Evolutionary conservation across 768 basidiomycete species (phyloP).

Genomic region (Rubroboletus pulcherrimus): DNA sequence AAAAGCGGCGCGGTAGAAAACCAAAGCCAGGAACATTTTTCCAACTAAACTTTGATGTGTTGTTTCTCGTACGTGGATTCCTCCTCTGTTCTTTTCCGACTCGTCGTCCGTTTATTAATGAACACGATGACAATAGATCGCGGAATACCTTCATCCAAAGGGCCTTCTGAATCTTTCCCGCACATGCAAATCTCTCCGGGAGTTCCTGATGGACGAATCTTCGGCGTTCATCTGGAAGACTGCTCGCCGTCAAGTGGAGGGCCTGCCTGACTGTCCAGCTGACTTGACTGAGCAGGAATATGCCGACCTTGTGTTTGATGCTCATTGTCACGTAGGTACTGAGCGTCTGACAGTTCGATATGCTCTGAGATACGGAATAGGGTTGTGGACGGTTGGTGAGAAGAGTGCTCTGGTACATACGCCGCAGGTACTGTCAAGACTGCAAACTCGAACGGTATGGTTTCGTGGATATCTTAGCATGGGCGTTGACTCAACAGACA

Average conservation of each 20-base stretch:
- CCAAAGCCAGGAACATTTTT: neutral
- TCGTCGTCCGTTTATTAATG: neutral
- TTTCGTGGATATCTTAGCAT: neutral
- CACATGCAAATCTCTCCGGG: neutral
- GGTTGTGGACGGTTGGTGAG: neutral
- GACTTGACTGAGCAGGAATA: neutral
- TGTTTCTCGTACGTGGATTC: neutral
- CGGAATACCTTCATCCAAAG: neutral
- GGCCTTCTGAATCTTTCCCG: neutral
- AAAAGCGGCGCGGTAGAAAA: neutral
- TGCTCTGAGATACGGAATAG: neutral
- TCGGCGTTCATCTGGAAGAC: neutral
- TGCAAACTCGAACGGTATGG: neutral
- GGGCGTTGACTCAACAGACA: neutral
- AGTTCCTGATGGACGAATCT: neutral
- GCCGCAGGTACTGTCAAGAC: neutral
- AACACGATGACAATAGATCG: neutral
- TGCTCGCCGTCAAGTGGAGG: neutral
- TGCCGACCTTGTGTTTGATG: neutral
- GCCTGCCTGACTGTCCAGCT: neutral
- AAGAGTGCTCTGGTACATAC: neutral
- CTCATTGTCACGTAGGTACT: neutral
- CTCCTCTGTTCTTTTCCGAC: neutral
- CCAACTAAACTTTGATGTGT: neutral
- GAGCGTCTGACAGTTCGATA: neutral